Evolutionary conservation across 2,329 filamentous ascomycete species (phyloP), one percentile per base, ranked within the genome.

Genomic region (Meredithiella fracta): DNA sequence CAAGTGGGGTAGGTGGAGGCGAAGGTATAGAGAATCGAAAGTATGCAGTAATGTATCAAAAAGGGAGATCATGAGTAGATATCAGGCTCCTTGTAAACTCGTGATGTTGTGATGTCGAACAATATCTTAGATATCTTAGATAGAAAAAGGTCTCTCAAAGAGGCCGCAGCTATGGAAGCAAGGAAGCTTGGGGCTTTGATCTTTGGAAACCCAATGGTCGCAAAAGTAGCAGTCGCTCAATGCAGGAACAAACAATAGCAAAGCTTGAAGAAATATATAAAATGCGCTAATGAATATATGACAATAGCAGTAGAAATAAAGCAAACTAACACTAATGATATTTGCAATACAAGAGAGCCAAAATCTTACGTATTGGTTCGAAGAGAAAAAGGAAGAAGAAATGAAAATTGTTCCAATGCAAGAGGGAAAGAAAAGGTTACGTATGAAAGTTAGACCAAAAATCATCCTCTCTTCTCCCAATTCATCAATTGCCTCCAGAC

Each of bases 261-360:
- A 25, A 49, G 44, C 44, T 49, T 49, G 44, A 49, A 49, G 44
- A 49, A 49, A 14, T 25, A 49, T 14, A 26, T 22, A 49, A 49
- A 49, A n/a, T 20, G 22, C 44, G 44, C 51, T 40, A 53, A 23
- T 47, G 15, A 44, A 44, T 62, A 54, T 55, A 52, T 56, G 49
- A 51, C 59, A 57, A 60, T 49, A 26, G 7, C 15, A 17, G 8
- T 47, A 17, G n/a, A 9, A 44, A 44, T n/a, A n/a, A 44, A 44
- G 17, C 20, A 44, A 44, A n/a, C 8, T n/a, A 44, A 44, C 11
- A n/a, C 40, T 8, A 44, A 44, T 11, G 5, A 34, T n/a, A 44
- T 44, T 7, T 44, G 40, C 29, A 34, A 34, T 34, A 34, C 5
- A 34, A 34, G 29, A 34, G 29, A 34, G 40, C 40, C 8, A 44